Percentiles rank a stretch among this genome's conserved stretches.
phyloP scores from a whole-genome alignment of 176 grass and related monocot genomes.

The Stipa capillata region DNA sequence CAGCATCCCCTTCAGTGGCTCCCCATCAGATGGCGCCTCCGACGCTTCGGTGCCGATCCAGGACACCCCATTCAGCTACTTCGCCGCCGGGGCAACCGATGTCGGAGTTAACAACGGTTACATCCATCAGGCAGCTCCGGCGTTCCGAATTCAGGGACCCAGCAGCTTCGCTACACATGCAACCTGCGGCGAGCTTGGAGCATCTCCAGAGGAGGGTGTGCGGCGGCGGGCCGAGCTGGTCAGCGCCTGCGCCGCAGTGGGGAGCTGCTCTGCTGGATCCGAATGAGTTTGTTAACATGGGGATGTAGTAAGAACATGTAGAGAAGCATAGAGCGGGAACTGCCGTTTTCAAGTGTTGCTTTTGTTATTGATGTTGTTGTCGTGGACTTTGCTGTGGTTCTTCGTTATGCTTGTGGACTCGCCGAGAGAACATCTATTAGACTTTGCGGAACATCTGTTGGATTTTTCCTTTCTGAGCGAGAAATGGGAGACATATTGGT shows the following conservation, averaged over 20 bases:
- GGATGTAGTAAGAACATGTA: slow-evolving; percentile 18
- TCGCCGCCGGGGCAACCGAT: neutral
- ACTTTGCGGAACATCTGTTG: neutral
- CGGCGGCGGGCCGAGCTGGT: neutral
- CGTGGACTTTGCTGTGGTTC: neutral
- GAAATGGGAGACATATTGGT: neutral
- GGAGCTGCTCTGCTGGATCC: neutral
- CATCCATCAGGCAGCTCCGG: neutral
- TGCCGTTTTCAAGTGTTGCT: neutral
- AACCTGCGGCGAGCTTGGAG: slow-evolving; percentile 23
- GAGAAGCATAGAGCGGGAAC: neutral
- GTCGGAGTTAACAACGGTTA: neutral
- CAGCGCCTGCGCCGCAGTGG: neutral
- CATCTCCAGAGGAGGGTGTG: slow-evolving; percentile 21
- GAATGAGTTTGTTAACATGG: neutral
- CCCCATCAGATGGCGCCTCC: neutral
- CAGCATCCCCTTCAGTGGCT: neutral
- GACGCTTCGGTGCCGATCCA: slow-evolving; percentile 20
- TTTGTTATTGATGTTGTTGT: neutral
- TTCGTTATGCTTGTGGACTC: neutral
- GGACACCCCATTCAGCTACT: slow-evolving; percentile 15
- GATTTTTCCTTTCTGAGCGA: neutral
- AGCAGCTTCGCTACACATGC: neutral
- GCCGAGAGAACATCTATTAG: neutral
- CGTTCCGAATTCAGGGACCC: neutral